Evolutionary conservation across 305 asterid species (phyloP).

Genomic region (Fraxinus latifolia): DNA sequence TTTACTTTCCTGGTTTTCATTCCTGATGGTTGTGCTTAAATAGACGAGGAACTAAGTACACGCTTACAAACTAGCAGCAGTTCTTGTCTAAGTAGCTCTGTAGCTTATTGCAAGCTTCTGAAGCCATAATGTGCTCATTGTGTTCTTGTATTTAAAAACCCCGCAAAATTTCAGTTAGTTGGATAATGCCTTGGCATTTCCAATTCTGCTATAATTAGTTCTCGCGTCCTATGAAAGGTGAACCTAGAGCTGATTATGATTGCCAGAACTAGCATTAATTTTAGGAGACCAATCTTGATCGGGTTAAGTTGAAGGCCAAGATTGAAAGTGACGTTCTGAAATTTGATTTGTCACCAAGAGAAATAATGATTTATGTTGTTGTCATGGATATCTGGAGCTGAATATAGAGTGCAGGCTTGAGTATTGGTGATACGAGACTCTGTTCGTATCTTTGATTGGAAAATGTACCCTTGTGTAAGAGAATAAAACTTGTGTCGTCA

Average conservation of each 20-base stretch:
- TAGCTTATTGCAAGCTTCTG: neutral
- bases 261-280: neutral
- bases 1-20: neutral
- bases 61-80: neutral
- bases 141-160: neutral
- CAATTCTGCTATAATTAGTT: neutral
- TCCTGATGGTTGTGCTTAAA: neutral
- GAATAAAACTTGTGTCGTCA: neutral
- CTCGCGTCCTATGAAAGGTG: neutral
- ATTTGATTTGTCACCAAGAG: neutral
- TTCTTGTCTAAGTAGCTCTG: neutral
- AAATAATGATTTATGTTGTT: neutral
- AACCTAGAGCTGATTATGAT: neutral
- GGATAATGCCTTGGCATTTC: neutral
- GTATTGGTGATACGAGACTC: neutral
- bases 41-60: neutral
- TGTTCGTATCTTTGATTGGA: neutral
- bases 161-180: neutral
- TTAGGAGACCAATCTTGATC: neutral
- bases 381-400: neutral
- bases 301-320: neutral
- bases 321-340: neutral
- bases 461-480: neutral
- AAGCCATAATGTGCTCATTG: neutral
- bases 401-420: neutral